A percentile compares a stretch with the other conserved stretches of the same genome.
phyloP scores from a whole-genome alignment of 2,329 filamentous ascomycete genomes.

The Penicillium decumbens region DNA sequence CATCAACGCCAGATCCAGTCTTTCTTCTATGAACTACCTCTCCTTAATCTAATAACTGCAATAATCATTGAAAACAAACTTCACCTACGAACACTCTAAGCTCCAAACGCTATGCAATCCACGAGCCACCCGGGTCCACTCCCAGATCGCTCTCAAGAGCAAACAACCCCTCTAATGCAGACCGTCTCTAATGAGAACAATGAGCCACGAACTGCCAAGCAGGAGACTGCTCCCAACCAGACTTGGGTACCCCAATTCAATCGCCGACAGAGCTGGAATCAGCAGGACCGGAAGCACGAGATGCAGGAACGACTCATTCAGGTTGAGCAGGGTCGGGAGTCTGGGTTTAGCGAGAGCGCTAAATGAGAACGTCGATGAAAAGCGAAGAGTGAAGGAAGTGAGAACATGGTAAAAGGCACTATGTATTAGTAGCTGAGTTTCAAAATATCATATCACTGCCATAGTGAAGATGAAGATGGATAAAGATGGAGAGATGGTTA shows the following conservation, averaged over 20 bases:
- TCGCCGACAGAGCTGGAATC: conserved; percentile 36
- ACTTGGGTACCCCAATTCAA: conserved; percentile 29
- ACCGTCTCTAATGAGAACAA: not conserved
- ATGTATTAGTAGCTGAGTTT: not conserved
- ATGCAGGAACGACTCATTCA: conserved; percentile 41
- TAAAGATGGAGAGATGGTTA: not conserved
- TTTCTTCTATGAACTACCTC: not conserved
- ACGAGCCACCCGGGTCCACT: conserved; percentile 9
- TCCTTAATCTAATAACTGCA: not conserved
- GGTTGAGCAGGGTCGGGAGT: conserved; percentile 44
- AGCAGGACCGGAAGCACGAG: conserved; percentile 56
- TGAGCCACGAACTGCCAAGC: not conserved
- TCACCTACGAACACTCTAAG: not conserved
- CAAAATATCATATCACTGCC: not conserved
- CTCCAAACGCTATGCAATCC: conserved; percentile 7
- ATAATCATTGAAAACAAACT: not conserved
- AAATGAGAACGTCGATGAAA: not conserved
- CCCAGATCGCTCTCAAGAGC: conserved; percentile 8
- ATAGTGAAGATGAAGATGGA: not conserved
- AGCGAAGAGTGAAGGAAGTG: not conserved
- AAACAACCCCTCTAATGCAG: conserved; percentile 2
- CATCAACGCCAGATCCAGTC: not conserved
- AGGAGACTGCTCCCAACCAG: conserved; percentile 9
- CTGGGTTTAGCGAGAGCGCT: conserved; percentile 53
- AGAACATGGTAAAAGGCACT: conserved; percentile 1